These are phyloP conservation scores for Detonula confervacea DNA, from an alignment of 352 stramenopile genomes.

Conservation along the genomic window DNA sequence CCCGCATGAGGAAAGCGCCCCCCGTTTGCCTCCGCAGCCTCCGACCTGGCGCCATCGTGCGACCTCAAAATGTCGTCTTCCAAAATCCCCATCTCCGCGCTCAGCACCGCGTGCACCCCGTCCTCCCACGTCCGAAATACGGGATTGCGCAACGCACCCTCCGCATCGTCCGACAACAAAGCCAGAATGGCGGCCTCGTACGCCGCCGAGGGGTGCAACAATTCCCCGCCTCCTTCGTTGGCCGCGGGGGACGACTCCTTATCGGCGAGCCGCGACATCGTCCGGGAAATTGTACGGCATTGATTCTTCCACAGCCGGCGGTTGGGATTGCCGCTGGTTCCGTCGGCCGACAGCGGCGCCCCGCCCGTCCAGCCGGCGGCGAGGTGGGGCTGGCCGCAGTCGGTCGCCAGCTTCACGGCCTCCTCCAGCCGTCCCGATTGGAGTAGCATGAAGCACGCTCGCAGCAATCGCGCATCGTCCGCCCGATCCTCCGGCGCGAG, in stretches of 20 bases:
- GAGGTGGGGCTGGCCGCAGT: slow-evolving; percentile 68
- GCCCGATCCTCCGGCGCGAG: slow-evolving; percentile 40
- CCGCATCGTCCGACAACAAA: slow-evolving; percentile 68
- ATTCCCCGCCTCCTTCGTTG: not conserved
- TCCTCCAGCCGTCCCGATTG: slow-evolving; percentile 58
- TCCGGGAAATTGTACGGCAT: slow-evolving; percentile 56
- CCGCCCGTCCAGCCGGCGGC: slow-evolving; percentile 64
- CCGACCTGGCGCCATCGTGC: slow-evolving; percentile 56
- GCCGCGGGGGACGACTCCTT: not conserved
- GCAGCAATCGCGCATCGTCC: slow-evolving; percentile 55
- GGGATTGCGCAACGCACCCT: slow-evolving; percentile 60
- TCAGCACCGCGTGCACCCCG: slow-evolving; percentile 60
- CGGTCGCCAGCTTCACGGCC: slow-evolving; percentile 51
- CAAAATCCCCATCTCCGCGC: slow-evolving; percentile 49
- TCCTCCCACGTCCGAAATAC: slow-evolving; percentile 64
- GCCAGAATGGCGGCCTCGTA: slow-evolving; percentile 74
- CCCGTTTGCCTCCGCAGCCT: slow-evolving; percentile 16
- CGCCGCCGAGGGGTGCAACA: slow-evolving; percentile 27
- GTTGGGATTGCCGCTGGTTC: slow-evolving; percentile 62
- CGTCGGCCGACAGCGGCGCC: slow-evolving; percentile 29
- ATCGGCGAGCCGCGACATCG: slow-evolving; percentile 26
- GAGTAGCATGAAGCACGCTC: slow-evolving; percentile 59
- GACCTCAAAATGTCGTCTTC: slow-evolving; percentile 68
- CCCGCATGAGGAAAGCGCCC: slow-evolving; percentile 46
- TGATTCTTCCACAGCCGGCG: slow-evolving; percentile 73